These are phyloP conservation scores for Aspergillus sp. DNA, from an alignment of 2,329 filamentous ascomycete genomes.

Conservation along the genomic window DNA sequence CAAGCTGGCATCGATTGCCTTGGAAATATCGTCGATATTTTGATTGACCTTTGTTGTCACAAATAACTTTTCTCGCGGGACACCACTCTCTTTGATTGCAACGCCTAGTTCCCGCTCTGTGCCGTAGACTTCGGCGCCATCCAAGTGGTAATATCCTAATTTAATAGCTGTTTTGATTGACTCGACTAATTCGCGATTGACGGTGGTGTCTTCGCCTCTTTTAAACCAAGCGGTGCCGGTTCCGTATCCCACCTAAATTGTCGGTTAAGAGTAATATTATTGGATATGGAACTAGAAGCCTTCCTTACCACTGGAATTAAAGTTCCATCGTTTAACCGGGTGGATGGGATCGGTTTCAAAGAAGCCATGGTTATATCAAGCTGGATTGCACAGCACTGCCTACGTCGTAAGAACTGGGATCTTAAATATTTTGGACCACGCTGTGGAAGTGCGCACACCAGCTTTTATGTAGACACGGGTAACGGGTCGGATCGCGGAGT, in stretches of 20 bases:
- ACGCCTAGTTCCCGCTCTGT: conserved; percentile 51
- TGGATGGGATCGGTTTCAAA: conserved; percentile 4
- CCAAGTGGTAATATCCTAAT: conserved; percentile 62
- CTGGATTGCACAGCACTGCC: not conserved
- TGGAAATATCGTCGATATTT: conserved; percentile 56
- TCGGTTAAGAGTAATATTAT: not conserved
- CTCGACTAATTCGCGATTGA: conserved; percentile 57
- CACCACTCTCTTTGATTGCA: conserved; percentile 48
- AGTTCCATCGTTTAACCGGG: conserved; percentile 58
- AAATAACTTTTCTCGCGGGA: conserved; percentile 50
- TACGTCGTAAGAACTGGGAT: not conserved
- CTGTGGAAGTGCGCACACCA: not conserved
- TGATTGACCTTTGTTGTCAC: conserved; percentile 58
- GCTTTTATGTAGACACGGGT: not conserved
- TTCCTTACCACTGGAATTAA: conserved; percentile 55
- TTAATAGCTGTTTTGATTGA: conserved; percentile 57
- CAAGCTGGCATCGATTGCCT: conserved; percentile 56
- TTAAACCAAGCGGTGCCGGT: conserved; percentile 67
- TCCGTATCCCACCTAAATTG: conserved; percentile 57
- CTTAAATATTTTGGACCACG: not conserved
- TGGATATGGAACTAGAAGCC: not conserved
- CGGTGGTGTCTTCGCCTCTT: conserved; percentile 42
- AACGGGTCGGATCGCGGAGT: not conserved
- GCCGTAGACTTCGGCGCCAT: conserved; percentile 60
- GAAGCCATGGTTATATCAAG: not conserved